Conservation (phyloP, 208 protist species). For the Blastocrithidia nonstop region DNA sequence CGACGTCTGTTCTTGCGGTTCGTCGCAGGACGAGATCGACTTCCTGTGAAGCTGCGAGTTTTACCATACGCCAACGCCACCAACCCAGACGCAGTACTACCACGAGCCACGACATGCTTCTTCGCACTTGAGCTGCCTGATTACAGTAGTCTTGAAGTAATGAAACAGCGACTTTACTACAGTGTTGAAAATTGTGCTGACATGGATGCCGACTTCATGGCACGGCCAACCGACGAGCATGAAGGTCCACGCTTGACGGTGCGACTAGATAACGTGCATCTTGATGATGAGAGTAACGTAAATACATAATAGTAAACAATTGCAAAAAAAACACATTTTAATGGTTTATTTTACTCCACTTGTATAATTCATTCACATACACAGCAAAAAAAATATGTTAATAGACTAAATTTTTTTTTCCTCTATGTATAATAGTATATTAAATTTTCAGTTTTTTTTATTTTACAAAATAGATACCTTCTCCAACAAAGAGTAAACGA, state of each 20-base stretch:
- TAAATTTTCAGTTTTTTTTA: too few relatives aligned
- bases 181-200: slow-evolving; percentile 90
- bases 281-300: not conserved
- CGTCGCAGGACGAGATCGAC: slow-evolving; percentile 74
- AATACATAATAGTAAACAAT: not conserved
- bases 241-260: slow-evolving; percentile 67
- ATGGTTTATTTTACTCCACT: not conserved
- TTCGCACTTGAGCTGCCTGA: slow-evolving; percentile 90
- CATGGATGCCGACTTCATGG: slow-evolving; percentile 90
- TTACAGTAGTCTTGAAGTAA: slow-evolving; percentile 87
- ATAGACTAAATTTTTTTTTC: too few relatives aligned
- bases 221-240: slow-evolving; percentile 52
- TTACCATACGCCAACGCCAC: slow-evolving; percentile 49
- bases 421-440: too few relatives aligned
- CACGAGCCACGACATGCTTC: slow-evolving; percentile 92
- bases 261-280: slow-evolving; percentile 20
- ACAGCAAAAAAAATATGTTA: too few relatives aligned
- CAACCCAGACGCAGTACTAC: slow-evolving; percentile 77
- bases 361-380: not conserved
- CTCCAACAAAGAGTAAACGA: too few relatives aligned
- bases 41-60: slow-evolving; percentile 77
- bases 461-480: too few relatives aligned
- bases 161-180: slow-evolving; percentile 90
- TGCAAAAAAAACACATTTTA: too few relatives aligned
- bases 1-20: slow-evolving; percentile 85